These are phyloP conservation scores for Mimosa pudica DNA, from an alignment of 306 rosid genomes.

Conservation along the genomic window DNA sequence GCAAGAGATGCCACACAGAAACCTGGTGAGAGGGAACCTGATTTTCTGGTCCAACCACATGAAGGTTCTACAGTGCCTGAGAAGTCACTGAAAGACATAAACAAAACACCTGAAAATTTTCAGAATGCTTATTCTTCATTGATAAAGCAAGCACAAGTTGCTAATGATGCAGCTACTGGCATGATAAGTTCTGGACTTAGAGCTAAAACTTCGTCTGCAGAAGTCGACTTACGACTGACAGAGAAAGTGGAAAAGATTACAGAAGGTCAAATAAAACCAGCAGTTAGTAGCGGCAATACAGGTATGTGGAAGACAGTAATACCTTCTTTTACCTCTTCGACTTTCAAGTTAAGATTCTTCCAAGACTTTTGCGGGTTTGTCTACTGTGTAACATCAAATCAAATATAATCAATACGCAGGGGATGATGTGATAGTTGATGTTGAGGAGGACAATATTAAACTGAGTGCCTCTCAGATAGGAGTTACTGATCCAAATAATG, in stretches of 20 bases:
- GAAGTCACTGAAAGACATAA: conserved; percentile 22
- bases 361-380: not conserved
- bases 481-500: conserved; percentile 26
- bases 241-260: conserved; percentile 17
- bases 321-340: conserved; percentile 13
- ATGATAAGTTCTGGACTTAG: conserved; percentile 19
- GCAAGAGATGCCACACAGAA: conserved; percentile 28
- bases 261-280: conserved; percentile 8
- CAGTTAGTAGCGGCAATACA: not conserved
- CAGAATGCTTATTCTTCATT: conserved; percentile 28
- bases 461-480: conserved; percentile 14
- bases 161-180: conserved; percentile 22
- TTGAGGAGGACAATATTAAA: conserved; percentile 27
- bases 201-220: conserved; percentile 21
- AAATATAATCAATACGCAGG: conserved; percentile 30
- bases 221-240: not conserved
- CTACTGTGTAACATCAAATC: conserved; percentile 3
- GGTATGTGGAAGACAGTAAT: conserved; percentile 34
- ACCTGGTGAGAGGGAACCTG: conserved; percentile 26
- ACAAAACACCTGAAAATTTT: conserved; percentile 23
- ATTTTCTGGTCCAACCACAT: conserved; percentile 24
- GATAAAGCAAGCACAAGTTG: conserved; percentile 26
- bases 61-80: conserved; percentile 5
- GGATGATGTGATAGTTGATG: conserved; percentile 38
- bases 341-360: not conserved